Percentiles rank a stretch among this genome's conserved stretches.
Evolutionary conservation across 768 basidiomycete species (phyloP).

Genomic region (Butyriboletus loyo): DNA sequence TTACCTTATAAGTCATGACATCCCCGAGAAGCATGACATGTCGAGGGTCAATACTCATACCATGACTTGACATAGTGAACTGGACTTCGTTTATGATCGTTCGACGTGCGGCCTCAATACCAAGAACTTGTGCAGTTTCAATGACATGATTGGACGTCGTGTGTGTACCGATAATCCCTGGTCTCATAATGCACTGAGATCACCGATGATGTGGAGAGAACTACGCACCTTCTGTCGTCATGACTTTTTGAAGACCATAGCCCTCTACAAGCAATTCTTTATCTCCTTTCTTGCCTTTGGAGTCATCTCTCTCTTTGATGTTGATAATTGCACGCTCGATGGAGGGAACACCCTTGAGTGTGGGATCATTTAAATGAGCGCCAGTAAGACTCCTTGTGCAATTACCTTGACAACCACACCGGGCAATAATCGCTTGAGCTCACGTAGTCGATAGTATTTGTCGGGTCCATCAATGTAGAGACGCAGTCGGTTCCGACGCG

Average conservation of each 20-base stretch:
- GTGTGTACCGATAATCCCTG: slow-evolving; percentile 88
- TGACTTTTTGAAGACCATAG: slow-evolving; percentile 93
- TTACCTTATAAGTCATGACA: slow-evolving; percentile 96
- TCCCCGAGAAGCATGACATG: slow-evolving; percentile 98
- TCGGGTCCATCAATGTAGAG: slow-evolving; percentile 77
- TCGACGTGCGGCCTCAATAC: slow-evolving; percentile 92
- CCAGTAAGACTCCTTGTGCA: not conserved
- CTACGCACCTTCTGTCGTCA: slow-evolving; percentile 86
- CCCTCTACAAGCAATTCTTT: slow-evolving; percentile 96
- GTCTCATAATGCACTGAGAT: not conserved
- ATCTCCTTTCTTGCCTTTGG: slow-evolving; percentile 76
- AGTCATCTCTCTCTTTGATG: slow-evolving; percentile 85
- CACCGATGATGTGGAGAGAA: not conserved
- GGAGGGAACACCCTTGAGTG: slow-evolving; percentile 69
- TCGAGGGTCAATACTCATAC: slow-evolving; percentile 97
- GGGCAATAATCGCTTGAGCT: slow-evolving; percentile 79
- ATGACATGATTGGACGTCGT: slow-evolving; percentile 98
- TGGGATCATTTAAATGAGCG: not conserved
- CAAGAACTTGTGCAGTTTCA: slow-evolving; percentile 92
- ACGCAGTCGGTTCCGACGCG: slow-evolving; percentile 68
- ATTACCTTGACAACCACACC: slow-evolving; percentile 87
- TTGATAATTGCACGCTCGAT: slow-evolving; percentile 95
- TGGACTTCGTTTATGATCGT: slow-evolving; percentile 98
- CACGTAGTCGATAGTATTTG: slow-evolving; percentile 81
- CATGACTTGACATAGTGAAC: slow-evolving; percentile 95